These are phyloP conservation scores for Aspergillus cavernicola DNA, from an alignment of 495 filamentous ascomycete genomes.

Conservation along the genomic window DNA sequence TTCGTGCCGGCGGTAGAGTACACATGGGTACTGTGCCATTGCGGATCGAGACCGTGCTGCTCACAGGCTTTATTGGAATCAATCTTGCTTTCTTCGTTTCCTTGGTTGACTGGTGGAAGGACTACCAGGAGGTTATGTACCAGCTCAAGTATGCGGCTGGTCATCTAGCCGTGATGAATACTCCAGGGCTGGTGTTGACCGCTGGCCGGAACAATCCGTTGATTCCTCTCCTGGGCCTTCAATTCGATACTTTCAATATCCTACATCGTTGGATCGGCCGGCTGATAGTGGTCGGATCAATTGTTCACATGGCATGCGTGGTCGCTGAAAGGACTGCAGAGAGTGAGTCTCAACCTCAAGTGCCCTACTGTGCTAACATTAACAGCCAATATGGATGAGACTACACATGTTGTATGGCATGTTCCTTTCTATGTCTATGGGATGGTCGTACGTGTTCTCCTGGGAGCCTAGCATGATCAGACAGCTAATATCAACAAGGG, in stretches of 20 bases:
- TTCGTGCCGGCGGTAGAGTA: slow-evolving; percentile 26
- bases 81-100: slow-evolving; percentile 38
- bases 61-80: slow-evolving; percentile 29
- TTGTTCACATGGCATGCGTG: slow-evolving; percentile 36
- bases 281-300: slow-evolving; percentile 30
- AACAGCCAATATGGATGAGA: slow-evolving; percentile 16
- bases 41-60: slow-evolving; percentile 30
- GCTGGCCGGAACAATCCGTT: slow-evolving; percentile 44
- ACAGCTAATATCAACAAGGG: slow-evolving; percentile 22
- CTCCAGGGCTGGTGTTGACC: slow-evolving; percentile 35
- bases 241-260: slow-evolving; percentile 44
- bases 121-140: slow-evolving; percentile 31
- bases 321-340: slow-evolving; percentile 24
- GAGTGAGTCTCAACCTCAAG: slow-evolving; percentile 21
- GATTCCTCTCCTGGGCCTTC: slow-evolving; percentile 32
- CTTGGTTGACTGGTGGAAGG: slow-evolving; percentile 38
- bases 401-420: slow-evolving; percentile 30
- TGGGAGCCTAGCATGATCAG: neutral
- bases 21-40: slow-evolving; percentile 44
- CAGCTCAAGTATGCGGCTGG: slow-evolving; percentile 40
- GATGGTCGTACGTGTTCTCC: slow-evolving; percentile 28
- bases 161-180: slow-evolving; percentile 41
- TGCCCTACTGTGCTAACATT: neutral
- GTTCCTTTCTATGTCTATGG: slow-evolving; percentile 34
- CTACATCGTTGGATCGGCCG: slow-evolving; percentile 46